Conservation (phyloP, 2,329 filamentous ascomycete species). For the Exophiala phaeomuriformis region DNA sequence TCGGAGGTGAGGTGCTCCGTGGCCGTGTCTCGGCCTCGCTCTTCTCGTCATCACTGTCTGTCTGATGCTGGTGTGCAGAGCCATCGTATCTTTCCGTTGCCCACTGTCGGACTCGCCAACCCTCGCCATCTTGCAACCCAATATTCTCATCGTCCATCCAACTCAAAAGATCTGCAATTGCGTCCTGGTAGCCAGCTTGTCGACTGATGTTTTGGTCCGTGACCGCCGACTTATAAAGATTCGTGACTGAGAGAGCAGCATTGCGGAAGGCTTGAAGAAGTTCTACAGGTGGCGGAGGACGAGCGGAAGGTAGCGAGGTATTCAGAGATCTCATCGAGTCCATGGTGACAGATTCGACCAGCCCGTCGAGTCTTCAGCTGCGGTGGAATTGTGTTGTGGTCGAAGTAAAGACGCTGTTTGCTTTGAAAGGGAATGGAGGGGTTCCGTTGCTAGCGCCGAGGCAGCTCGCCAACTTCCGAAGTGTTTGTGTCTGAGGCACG, state of each 20-base stretch:
- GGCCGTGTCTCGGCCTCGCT: constrained; percentile 31
- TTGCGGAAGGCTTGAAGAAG: constrained; percentile 85
- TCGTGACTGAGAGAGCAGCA: constrained; percentile 88
- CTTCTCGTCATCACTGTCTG: constrained; percentile 41
- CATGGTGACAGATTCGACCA: constrained; percentile 36
- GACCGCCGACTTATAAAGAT: constrained; percentile 88
- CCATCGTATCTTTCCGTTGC: constrained; percentile 43
- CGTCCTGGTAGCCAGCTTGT: constrained; percentile 83
- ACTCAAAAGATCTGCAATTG: constrained; percentile 76
- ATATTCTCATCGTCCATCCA: constrained; percentile 79
- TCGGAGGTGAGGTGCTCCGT: constrained; percentile 16
- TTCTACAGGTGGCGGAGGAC: constrained; percentile 41
- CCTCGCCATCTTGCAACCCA: constrained; percentile 72
- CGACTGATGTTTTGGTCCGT: constrained; percentile 68
- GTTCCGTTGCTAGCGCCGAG: constrained; percentile 5
- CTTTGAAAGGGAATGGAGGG: constrained; percentile 2
- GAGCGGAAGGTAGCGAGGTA: constrained; percentile 49
- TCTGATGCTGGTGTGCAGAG: constrained; percentile 26
- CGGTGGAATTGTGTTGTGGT: neutral
- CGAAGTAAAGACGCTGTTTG: neutral
- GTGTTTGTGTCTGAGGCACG: neutral
- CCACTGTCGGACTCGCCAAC: constrained; percentile 58
- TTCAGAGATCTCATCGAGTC: constrained; percentile 59
- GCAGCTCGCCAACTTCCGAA: constrained; percentile 2
- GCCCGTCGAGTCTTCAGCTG: neutral